Percentiles rank a stretch among this genome's conserved stretches.
Conservation (phyloP, 2,329 filamentous ascomycete species). For the Phyllosticta paracitricarpa region DNA sequence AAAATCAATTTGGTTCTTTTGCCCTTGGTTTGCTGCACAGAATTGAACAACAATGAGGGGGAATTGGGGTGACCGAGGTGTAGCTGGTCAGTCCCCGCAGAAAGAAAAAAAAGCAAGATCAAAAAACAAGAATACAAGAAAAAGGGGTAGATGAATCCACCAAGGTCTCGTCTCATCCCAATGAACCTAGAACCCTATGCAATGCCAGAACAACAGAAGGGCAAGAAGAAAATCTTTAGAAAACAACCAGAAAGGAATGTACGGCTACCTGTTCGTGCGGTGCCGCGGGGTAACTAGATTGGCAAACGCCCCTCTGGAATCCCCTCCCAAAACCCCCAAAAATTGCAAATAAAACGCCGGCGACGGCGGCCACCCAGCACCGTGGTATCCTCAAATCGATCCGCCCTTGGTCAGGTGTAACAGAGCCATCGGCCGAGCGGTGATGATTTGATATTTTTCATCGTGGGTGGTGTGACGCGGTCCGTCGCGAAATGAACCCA, state of each 20-base stretch:
- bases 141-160: neutral
- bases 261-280: neutral
- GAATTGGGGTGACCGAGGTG: too few relatives aligned
- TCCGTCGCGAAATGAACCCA: constrained; percentile 1
- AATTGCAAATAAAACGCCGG: neutral
- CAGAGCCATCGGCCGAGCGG: neutral
- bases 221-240: neutral
- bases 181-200: neutral
- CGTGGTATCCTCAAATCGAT: neutral
- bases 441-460: neutral
- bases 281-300: neutral
- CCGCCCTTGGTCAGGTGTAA: neutral
- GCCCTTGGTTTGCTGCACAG: too few relatives aligned
- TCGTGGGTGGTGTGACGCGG: neutral
- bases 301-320: neutral
- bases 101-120: neutral
- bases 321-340: neutral
- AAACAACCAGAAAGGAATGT: neutral
- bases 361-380: neutral
- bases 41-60: neutral
- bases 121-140: neutral
- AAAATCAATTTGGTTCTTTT: too few relatives aligned
- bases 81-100: neutral
- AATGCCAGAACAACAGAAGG: neutral
- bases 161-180: neutral